Percentiles rank a stretch among this genome's conserved stretches.
These are phyloP conservation scores for Aspergillus fijiensis DNA, from an alignment of 2,329 filamentous ascomycete genomes.

Conservation along the genomic window DNA sequence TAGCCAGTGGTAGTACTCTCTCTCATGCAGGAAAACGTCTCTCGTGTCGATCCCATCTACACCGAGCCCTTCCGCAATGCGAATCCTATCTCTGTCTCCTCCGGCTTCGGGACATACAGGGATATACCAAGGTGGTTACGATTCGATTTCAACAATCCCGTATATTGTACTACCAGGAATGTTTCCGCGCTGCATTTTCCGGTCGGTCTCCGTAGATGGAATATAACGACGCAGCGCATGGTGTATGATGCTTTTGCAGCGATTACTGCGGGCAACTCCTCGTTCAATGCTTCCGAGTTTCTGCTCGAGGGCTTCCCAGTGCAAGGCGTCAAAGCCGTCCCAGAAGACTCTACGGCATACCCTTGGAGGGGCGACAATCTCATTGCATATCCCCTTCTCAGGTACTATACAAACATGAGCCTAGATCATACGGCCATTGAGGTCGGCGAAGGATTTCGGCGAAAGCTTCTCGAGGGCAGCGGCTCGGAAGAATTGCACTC, in stretches of 20 bases:
- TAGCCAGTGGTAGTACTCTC: constrained; percentile 10
- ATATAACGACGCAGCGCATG: constrained; percentile 31
- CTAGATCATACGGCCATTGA: constrained; percentile 35
- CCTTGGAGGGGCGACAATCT: constrained; percentile 46
- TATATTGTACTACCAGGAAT: constrained; percentile 14
- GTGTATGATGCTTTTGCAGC: constrained; percentile 37
- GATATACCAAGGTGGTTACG: constrained; percentile 34
- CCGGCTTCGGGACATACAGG: constrained; percentile 39
- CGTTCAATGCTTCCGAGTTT: constrained; percentile 41
- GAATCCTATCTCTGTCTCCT: constrained; percentile 31
- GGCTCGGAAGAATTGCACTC: constrained; percentile 36
- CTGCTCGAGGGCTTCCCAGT: constrained; percentile 55
- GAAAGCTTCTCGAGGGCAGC: constrained; percentile 36
- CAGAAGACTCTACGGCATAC: constrained; percentile 41
- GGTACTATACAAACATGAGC: constrained; percentile 30
- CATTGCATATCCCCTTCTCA: constrained; percentile 39
- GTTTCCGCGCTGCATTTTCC: constrained; percentile 42
- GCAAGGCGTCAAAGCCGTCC: constrained; percentile 31
- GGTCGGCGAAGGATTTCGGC: constrained; percentile 42
- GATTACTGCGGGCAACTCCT: constrained; percentile 26
- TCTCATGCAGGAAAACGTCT: constrained; percentile 9
- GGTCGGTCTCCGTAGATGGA: constrained; percentile 40
- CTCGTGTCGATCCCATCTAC: background rate
- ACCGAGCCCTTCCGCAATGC: constrained; percentile 35
- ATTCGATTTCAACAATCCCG: too few relatives aligned